Evolutionary conservation across 2,329 filamentous ascomycete species (phyloP).

Genomic region (Verticillium nubilum): DNA sequence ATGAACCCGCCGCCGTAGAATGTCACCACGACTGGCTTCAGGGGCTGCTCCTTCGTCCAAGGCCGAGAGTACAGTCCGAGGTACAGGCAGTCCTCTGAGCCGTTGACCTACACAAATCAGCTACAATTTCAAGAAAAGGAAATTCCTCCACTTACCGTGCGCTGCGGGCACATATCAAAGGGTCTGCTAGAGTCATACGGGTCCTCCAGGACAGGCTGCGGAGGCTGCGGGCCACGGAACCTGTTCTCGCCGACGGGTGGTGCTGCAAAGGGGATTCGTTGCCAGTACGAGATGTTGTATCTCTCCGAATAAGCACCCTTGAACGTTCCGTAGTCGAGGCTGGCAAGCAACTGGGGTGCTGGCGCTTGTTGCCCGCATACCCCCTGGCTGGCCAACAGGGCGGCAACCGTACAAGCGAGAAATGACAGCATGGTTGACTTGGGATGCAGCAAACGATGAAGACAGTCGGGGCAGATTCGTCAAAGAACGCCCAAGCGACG

Average conservation of each 20-base stretch:
- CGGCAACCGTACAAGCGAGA: neutral
- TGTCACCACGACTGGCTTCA: constrained; percentile 52
- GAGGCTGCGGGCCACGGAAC: constrained; percentile 56
- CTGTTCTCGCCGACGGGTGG: constrained; percentile 52
- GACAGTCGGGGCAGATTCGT: neutral
- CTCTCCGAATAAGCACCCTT: constrained; percentile 41
- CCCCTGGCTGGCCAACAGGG: neutral
- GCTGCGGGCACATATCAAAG: constrained; percentile 55
- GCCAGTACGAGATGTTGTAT: constrained; percentile 55
- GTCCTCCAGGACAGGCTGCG: constrained; percentile 36
- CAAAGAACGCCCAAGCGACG: neutral
- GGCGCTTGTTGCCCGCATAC: neutral
- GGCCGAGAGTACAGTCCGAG: constrained; percentile 55
- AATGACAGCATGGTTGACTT: neutral
- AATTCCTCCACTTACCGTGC: constrained; percentile 30
- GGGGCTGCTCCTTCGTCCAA: constrained; percentile 37
- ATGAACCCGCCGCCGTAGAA: constrained; percentile 61
- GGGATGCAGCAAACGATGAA: neutral
- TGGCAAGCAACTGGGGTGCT: constrained; percentile 24
- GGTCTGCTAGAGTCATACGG: constrained; percentile 48
- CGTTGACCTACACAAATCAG: constrained; percentile 30
- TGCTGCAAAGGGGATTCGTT: constrained; percentile 56
- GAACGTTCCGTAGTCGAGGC: constrained; percentile 45
- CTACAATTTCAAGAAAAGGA: neutral
- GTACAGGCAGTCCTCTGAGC: constrained; percentile 56